A percentile compares a stretch with the other conserved stretches of the same genome.
Conservation (phyloP, 257 asterid species). For the Solanum habrochaites region DNA sequence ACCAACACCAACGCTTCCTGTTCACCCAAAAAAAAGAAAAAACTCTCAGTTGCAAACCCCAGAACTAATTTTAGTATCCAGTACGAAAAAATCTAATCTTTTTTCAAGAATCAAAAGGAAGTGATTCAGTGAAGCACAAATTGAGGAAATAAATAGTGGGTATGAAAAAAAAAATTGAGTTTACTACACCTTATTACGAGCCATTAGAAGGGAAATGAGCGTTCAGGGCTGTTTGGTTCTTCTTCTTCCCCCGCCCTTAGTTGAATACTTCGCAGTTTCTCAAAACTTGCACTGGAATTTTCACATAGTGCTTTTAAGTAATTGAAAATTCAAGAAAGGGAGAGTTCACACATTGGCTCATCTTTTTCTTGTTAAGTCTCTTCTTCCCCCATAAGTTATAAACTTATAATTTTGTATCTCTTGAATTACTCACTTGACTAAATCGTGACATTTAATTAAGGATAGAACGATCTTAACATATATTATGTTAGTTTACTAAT, state of each 20-base stretch:
- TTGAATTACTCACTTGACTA: background rate
- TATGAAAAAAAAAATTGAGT: background rate
- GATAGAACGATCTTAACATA: no score
- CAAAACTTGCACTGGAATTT: slow-evolving; percentile 5
- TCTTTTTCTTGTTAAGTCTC: background rate
- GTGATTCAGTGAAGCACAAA: background rate
- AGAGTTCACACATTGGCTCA: background rate
- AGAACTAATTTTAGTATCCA: background rate
- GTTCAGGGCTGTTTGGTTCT: background rate
- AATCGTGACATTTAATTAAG: no score
- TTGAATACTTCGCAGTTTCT: background rate
- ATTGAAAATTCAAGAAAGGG: background rate
- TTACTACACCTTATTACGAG: slow-evolving; percentile 76
- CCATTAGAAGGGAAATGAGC: slow-evolving; percentile 27
- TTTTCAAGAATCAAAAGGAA: background rate
- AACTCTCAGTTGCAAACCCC: background rate
- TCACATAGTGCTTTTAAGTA: background rate
- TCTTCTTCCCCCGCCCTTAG: slow-evolving; percentile 10
- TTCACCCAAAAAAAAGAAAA: background rate
- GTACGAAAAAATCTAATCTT: background rate
- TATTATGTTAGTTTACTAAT: no score
- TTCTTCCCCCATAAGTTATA: background rate
- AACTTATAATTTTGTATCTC: background rate
- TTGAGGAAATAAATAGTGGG: background rate
- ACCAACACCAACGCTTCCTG: slow-evolving; percentile 80